Base-by-base conservation (phyloP, 2,329 filamentous ascomycete species). In the Berkeleyomyces basicola region DNA sequence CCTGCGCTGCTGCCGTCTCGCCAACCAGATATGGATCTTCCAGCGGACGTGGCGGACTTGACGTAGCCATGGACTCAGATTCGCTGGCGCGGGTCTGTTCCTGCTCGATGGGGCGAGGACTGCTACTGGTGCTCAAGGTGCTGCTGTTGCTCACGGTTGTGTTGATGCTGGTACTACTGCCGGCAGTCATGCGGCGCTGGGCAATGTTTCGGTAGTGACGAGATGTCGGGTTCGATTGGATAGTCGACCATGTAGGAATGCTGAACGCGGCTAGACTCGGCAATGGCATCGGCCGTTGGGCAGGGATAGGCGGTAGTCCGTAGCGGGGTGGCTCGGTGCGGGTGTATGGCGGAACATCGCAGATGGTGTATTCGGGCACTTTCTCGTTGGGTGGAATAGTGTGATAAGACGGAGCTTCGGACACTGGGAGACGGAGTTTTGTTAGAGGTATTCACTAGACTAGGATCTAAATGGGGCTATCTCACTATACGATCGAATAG, bases 21-120 rank as follows among this genome's bases (percentile, higher is more conserved):
- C 85, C 85, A 1, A 87, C 85, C 7, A 87, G 74, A 63, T 84
- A 78, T 0, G 84, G 84, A 67, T 87, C 85, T 71, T 88, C 85
- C 16, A 84, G 75, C 2, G 82, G 83, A 5, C 78, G 75, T 71
- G 71, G 39, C 2, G 62, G 49, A 6, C 36, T 51, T 16, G 57
- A 43, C 23, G 57, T 40, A 36, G 49, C 42, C 31, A 31, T 33
- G 31, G 46, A 33, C n/a, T 43, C 37, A 39, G 46, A 11, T n/a
- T 63, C 61, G 11, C 44, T 43, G 5, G 61, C 39, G 65, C 67
- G 51, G 66, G 67, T 31, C 60, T 67, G 67, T 66, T 73, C 70
- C 64, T 74, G 72, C 65, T 75, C 72, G 58, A 74, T 65, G 37
- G 72, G 68, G 10, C 62, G 57, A 65, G 69, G 55, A 63, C 71